These are phyloP conservation scores for Colletotrichum caudatum DNA, from an alignment of 2,329 filamentous ascomycete genomes.

Conservation along the genomic window DNA sequence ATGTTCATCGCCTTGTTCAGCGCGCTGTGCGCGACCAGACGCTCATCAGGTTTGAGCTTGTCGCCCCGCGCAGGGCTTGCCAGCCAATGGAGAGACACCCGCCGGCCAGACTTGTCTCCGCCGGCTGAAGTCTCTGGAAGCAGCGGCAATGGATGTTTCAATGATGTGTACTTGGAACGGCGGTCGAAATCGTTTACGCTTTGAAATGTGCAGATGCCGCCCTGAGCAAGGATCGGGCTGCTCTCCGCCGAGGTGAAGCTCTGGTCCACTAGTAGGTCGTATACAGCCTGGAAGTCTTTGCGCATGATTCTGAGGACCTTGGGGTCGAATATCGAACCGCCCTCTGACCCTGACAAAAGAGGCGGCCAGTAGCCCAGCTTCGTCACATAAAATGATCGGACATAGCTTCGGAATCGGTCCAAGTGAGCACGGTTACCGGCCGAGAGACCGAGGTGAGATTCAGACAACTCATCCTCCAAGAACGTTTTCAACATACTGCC, in stretches of 20 bases:
- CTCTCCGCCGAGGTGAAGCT: constrained; percentile 61
- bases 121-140: constrained; percentile 62
- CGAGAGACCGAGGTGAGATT: constrained; percentile 73
- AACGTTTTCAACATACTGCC: constrained; percentile 73
- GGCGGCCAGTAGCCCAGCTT: constrained; percentile 82
- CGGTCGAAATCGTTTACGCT: constrained; percentile 75
- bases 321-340: constrained; percentile 64
- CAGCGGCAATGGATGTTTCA: constrained; percentile 75
- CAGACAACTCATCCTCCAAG: constrained; percentile 77
- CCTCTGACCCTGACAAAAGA: constrained; percentile 54
- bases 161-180: constrained; percentile 67
- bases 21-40: constrained; percentile 65
- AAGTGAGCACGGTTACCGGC: constrained; percentile 73
- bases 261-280: constrained; percentile 77
- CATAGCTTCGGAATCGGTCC: constrained; percentile 77
- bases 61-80: constrained; percentile 47
- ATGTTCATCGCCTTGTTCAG: constrained; percentile 64
- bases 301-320: constrained; percentile 71
- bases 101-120: constrained; percentile 48
- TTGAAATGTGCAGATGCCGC: constrained; percentile 78
- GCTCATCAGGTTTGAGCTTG: constrained; percentile 60
- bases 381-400: constrained; percentile 74
- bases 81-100: constrained; percentile 55
- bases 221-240: constrained; percentile 67
- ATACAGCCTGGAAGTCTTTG: constrained; percentile 77